A percentile compares a stretch with the other conserved stretches of the same genome.
Conservation (phyloP, 176 grass and related monocot genomes). For the Oryza nivara region DNA sequence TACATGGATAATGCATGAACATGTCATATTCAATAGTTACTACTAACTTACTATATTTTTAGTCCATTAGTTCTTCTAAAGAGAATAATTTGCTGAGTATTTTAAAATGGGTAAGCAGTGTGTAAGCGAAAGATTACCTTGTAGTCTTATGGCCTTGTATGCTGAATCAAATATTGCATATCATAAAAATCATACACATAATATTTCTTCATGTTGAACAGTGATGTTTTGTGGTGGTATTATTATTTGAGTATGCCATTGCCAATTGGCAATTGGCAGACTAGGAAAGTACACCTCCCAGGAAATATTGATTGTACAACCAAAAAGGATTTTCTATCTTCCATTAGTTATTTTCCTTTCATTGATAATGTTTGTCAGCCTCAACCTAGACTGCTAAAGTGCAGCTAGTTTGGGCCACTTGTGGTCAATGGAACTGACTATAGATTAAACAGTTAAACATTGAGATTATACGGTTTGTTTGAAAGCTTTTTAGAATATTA, state of each 20-base stretch:
- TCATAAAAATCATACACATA: not conserved
- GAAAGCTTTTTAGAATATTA: not conserved
- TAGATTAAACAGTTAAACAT: slow-evolving; percentile 7
- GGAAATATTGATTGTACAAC: not conserved
- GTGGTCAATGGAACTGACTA: slow-evolving; percentile 2
- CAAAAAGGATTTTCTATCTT: not conserved
- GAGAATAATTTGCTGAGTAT: slow-evolving; percentile 8
- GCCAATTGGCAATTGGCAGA: slow-evolving; percentile 16
- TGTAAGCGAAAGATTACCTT: not conserved
- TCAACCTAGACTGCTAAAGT: slow-evolving; percentile 1
- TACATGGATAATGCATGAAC: not conserved
- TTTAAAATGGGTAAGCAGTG: not conserved
- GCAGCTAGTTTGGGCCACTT: slow-evolving; percentile 3
- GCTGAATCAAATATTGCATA: not conserved
- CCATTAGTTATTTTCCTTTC: not conserved
- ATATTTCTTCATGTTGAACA: not conserved
- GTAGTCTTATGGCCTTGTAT: slow-evolving; percentile 24
- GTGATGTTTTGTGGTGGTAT: not conserved
- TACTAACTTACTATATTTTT: not conserved
- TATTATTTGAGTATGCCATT: not conserved
- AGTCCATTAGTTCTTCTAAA: not conserved
- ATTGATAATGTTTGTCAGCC: not conserved
- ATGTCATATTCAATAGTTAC: not conserved
- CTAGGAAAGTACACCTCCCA: not conserved
- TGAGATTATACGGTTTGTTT: not conserved